These are phyloP conservation scores for Hanseniaspora hatyaiensis DNA, from an alignment of 805 yeast species.

Conservation along the genomic window DNA sequence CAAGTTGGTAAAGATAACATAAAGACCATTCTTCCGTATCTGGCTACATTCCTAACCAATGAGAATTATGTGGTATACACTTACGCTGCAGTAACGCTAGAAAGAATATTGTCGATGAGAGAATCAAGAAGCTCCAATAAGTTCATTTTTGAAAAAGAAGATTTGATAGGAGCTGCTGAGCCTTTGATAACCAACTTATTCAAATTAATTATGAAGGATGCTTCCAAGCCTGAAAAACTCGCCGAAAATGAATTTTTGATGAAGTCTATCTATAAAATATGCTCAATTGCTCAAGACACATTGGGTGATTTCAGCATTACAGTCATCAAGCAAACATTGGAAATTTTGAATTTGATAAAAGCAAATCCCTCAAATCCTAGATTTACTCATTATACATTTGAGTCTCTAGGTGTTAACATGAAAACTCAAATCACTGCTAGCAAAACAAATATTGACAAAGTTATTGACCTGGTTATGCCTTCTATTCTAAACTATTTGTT, in stretches of 20 bases:
- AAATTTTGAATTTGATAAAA: constrained; percentile 57
- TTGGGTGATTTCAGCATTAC: constrained; percentile 38
- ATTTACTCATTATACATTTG: constrained; percentile 83
- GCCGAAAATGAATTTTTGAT: constrained; percentile 92
- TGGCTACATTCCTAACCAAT: constrained; percentile 57
- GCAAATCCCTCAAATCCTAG: constrained; percentile 92
- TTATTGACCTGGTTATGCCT: constrained; percentile 47
- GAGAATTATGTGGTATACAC: constrained; percentile 75
- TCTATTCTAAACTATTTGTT: constrained; percentile 55
- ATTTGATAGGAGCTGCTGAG: constrained; percentile 52
- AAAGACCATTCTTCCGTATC: constrained; percentile 62
- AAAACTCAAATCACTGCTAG: constrained; percentile 36
- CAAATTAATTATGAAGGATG: constrained; percentile 47
- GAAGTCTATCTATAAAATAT: constrained; percentile 75
- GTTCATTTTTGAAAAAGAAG: constrained; percentile 59
- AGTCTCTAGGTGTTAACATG: constrained; percentile 67
- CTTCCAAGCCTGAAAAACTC: constrained; percentile 69
- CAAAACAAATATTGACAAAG: constrained; percentile 19
- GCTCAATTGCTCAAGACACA: constrained; percentile 59
- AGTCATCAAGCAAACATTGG: constrained; percentile 50
- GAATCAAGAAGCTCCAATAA: constrained; percentile 38
- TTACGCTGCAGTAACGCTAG: constrained; percentile 86
- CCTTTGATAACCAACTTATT: constrained; percentile 57
- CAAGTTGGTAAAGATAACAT: constrained; percentile 83
- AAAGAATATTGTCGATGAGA: constrained; percentile 71